These are phyloP conservation scores for Pythium rishiriense DNA, from an alignment of 352 stramenopile species.

Conservation along the genomic window DNA sequence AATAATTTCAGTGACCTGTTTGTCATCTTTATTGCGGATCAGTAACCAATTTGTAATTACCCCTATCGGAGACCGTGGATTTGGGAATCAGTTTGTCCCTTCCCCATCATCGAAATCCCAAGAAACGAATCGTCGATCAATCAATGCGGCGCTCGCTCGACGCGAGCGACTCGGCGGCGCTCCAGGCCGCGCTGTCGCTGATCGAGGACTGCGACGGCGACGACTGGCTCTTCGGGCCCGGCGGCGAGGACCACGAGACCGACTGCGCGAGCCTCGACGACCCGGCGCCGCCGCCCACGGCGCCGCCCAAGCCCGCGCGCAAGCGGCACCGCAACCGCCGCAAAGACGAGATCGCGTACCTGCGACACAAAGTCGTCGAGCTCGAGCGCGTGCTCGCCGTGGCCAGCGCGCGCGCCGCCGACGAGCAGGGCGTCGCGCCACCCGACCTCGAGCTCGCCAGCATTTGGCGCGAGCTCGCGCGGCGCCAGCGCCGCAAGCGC, in stretches of 20 bases:
- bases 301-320: conserved; percentile 14
- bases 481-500: conserved; percentile 15
- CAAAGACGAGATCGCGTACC: conserved; percentile 66
- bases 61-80: too few species aligned
- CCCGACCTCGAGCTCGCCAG: conserved; percentile 36
- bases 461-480: conserved; percentile 19
- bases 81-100: background rate
- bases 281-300: background rate
- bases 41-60: too few species aligned
- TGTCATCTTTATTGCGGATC: too few species aligned
- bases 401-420: conserved; percentile 7
- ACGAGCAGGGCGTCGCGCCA: conserved; percentile 13
- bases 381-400: conserved; percentile 7
- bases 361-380: conserved; percentile 30
- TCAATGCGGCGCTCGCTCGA: conserved; percentile 11
- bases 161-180: conserved; percentile 3
- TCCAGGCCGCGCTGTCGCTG: conserved; percentile 16
- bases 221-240: conserved; percentile 30
- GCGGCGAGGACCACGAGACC: conserved; percentile 27
- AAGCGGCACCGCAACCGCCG: conserved; percentile 28
- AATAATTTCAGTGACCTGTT: too few species aligned
- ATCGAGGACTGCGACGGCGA: conserved; percentile 7
- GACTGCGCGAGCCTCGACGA: background rate
- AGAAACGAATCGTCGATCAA: background rate
- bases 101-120: background rate